phyloP scores from a whole-genome alignment of 2,329 filamentous ascomycete genomes.

The Coniochaeta sp. region DNA sequence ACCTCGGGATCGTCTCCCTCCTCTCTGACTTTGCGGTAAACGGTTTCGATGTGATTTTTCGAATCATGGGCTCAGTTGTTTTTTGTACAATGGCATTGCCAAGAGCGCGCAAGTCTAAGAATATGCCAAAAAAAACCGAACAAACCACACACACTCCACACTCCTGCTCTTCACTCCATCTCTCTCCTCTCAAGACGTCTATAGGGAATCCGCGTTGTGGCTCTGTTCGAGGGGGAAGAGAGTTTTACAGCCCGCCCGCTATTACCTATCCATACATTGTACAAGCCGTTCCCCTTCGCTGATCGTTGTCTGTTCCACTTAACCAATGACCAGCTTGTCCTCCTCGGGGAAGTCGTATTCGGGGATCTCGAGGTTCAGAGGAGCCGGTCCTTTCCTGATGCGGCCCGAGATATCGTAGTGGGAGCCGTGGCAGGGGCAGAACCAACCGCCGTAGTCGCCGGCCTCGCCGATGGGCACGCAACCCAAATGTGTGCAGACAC shows the following conservation, averaged over 20 bases:
- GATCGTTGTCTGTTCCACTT: conserved; percentile 28
- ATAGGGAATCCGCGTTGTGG: conserved; percentile 5
- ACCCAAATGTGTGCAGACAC: conserved; percentile 98
- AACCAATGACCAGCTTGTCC: conserved; percentile 86
- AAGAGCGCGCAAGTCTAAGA: conserved; percentile 11
- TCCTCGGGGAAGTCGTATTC: conserved; percentile 90
- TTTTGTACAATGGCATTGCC: conserved; percentile 16
- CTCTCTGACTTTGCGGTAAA: not conserved
- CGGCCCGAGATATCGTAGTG: conserved; percentile 99
- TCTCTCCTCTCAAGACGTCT: conserved; percentile 2
- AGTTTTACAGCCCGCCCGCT: not conserved
- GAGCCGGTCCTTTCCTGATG: conserved; percentile 94
- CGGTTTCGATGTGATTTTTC: not conserved
- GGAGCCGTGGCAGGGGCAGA: conserved; percentile 99
- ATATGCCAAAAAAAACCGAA: conserved; percentile 5
- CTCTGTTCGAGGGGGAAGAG: conserved; percentile 4
- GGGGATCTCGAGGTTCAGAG: conserved; percentile 94
- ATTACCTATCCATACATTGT: conserved; percentile 7
- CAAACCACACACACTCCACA: not conserved
- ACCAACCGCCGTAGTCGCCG: conserved; percentile 97
- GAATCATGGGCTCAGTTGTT: conserved; percentile 6
- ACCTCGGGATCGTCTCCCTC: not conserved
- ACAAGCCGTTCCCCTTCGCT: conserved; percentile 2
- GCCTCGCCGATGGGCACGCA: conserved; percentile 99
- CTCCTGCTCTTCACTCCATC: not conserved